These are phyloP conservation scores for Ceriops tagal DNA, from an alignment of 345 rosid species.

Conservation along the genomic window DNA sequence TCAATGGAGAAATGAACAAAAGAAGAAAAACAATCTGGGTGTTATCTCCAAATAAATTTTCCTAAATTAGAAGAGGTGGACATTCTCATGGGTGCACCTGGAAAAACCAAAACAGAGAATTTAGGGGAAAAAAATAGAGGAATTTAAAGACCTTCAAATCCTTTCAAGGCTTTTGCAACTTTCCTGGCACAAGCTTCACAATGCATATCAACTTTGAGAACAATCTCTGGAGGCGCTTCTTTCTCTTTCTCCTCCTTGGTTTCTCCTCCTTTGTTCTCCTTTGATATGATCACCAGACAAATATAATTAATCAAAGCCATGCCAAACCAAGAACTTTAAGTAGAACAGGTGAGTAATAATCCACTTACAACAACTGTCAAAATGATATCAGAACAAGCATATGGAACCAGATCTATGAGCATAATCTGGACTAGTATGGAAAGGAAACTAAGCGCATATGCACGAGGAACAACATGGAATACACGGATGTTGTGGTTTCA, in stretches of 20 bases:
- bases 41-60: not conserved
- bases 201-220: conserved; percentile 78
- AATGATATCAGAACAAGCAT: too few species aligned
- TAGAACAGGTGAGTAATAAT: too few species aligned
- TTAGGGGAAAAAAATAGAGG: not conserved
- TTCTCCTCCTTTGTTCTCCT: conserved; percentile 28
- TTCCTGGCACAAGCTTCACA: conserved; percentile 79
- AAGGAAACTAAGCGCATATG: not conserved
- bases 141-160: conserved; percentile 48
- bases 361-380: too few species aligned
- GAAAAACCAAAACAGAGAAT: not conserved
- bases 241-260: conserved; percentile 18
- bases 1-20: not conserved
- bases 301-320: not conserved
- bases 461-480: not conserved
- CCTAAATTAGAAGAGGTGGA: not conserved
- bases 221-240: conserved; percentile 49
- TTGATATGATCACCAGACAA: not conserved
- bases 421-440: not conserved
- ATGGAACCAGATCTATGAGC: not conserved
- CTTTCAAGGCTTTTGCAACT: conserved; percentile 55
- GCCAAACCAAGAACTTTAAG: too few species aligned
- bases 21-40: not conserved
- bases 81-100: not conserved
- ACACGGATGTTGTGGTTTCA: too few species aligned